Base-by-base conservation (phyloP, 208 protist genomes). In the Leishmania aethiopica region DNA sequence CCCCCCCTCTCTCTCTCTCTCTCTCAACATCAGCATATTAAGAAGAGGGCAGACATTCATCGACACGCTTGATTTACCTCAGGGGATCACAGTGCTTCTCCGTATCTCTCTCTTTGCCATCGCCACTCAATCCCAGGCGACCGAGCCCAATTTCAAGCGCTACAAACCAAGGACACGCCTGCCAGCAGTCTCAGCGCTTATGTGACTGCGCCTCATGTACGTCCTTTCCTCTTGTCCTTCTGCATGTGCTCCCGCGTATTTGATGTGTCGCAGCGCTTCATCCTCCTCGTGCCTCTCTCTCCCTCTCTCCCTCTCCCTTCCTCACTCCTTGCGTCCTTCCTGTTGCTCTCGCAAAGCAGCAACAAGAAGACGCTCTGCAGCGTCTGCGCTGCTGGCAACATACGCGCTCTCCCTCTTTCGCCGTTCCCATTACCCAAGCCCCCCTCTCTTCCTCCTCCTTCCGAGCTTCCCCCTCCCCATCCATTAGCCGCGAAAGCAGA, bases 71-170 rank as follows among this genome's bases (percentile, higher is more conserved):
- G 28, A 49, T 57, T 60, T 45, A 19, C 32, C 75, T 80, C 55
- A 25, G n/a, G 15, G 45, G 42, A 25, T 57, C n/a, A 40, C 35
- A 25, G 37, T n/a, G 19, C 15, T 71, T 76, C 37, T 75, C 42
- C 32, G 77, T 71, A 3, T 80, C 79, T 80, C 57, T 84, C 28
- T 71, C 32, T 66, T 19, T 74, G 77, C 8, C 7, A 35, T 17
- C 2, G 70, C 19, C 28, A 32, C 28, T 13, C 28, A 8, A 37
- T 37, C 7, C 40, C 19, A 53, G 22, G 28, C 70, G 45, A 2
- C 45, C 37, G 45, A 37, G n/a, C 22, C 35, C 40, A 28, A 17
- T 74, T 13, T 51, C 19, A 32, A 22, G 35, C 13, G 22, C 45
- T 15, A 1, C 40, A 37, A 74, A 15, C 28, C 0, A 40, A 53